Evolutionary conservation across 2,329 filamentous ascomycete species (phyloP).

Genomic region (Sporothrix dimorphospora): DNA sequence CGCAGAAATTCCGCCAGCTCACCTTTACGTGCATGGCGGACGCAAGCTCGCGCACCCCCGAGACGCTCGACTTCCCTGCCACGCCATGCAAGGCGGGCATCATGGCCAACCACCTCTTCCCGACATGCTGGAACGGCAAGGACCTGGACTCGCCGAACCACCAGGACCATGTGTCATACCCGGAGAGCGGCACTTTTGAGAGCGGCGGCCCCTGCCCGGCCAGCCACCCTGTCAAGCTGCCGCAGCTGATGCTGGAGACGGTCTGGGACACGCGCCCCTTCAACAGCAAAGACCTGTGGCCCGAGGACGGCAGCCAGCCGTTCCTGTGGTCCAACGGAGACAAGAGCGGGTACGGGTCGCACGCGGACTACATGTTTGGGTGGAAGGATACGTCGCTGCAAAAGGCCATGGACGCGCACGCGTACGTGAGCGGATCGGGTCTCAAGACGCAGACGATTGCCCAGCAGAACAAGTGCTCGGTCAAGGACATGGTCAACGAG

Average conservation of each 20-base stretch:
- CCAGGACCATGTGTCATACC: conserved; percentile 41
- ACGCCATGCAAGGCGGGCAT: conserved; percentile 47
- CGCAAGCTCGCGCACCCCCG: conserved; percentile 40
- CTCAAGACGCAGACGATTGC: conserved; percentile 42
- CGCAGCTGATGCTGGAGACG: conserved; percentile 48
- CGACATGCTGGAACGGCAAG: conserved; percentile 54
- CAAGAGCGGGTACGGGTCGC: conserved; percentile 38
- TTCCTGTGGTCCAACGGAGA: conserved; percentile 40
- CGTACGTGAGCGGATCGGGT: conserved; percentile 23
- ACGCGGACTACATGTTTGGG: conserved; percentile 43
- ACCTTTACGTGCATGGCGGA: conserved; percentile 45
- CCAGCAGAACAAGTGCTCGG: conserved; percentile 41
- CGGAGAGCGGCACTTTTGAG: conserved; percentile 46
- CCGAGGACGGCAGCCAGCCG: conserved; percentile 41
- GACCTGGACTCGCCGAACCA: conserved; percentile 51
- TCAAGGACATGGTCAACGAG: conserved; percentile 38
- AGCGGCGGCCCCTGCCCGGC: conserved; percentile 52
- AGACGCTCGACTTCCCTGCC: conserved; percentile 47
- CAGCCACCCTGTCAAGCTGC: conserved; percentile 44
- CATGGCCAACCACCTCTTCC: conserved; percentile 51
- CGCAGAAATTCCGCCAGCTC: conserved; percentile 40
- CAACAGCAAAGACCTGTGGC: conserved; percentile 42
- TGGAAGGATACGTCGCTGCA: conserved; percentile 42
- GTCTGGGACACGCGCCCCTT: conserved; percentile 49
- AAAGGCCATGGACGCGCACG: conserved; percentile 31